Conservation (phyloP, 78 protist genomes). For the Protostelium mycophagum region DNA sequence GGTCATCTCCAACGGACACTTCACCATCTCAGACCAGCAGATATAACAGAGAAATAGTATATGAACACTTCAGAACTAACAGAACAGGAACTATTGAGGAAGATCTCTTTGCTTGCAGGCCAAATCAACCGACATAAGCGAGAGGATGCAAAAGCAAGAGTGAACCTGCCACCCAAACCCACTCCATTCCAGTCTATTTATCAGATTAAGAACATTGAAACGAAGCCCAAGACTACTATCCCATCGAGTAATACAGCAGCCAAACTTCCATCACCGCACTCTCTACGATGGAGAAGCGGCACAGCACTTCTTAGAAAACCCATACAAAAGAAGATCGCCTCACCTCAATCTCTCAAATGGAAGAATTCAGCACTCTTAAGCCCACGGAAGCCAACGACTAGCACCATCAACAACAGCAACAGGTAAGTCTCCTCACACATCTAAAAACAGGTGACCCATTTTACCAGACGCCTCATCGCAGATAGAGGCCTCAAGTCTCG, state of each 20-base stretch:
- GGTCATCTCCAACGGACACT: too few relatives aligned
- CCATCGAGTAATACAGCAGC: too few relatives aligned
- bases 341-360: too few relatives aligned
- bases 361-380: too few relatives aligned
- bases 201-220: background rate
- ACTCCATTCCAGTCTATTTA: background rate
- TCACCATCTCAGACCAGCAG: too few relatives aligned
- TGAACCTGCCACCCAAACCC: background rate
- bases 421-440: too few relatives aligned
- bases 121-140: background rate
- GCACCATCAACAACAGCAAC: background rate
- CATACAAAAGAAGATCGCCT: too few relatives aligned
- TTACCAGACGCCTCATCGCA: background rate
- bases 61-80: slow-evolving; percentile 1
- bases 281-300: background rate
- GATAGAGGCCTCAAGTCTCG: background rate
- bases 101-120: background rate
- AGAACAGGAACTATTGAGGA: background rate
- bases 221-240: background rate
- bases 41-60: background rate
- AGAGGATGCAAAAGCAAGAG: background rate
- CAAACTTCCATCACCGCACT: background rate
- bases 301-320: too few relatives aligned
- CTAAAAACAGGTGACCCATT: background rate
- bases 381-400: too few relatives aligned